phyloP scores from a whole-genome alignment of 352 stramenopile species.

The Thalassiosira oceanica region DNA sequence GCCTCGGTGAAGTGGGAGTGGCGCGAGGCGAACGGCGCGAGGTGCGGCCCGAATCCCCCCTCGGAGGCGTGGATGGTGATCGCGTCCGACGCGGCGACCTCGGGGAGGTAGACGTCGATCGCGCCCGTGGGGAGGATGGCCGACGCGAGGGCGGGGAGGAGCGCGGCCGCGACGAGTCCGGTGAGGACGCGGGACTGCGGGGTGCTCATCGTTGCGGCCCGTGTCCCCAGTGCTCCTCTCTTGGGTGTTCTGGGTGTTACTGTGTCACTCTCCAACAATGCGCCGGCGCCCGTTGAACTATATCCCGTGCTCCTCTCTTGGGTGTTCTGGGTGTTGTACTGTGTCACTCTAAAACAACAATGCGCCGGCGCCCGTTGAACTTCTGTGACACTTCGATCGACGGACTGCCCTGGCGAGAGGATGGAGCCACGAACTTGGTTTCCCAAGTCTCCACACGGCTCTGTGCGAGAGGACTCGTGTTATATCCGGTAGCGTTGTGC shows the following conservation, averaged over 20 bases:
- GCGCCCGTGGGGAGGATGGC: slow-evolving; percentile 47
- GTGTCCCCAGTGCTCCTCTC: too few species aligned
- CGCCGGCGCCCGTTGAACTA: background rate
- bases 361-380: background rate
- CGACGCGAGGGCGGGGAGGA: background rate
- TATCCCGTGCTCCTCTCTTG: too few species aligned
- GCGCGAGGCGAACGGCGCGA: slow-evolving; percentile 4
- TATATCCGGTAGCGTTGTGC: too few species aligned
- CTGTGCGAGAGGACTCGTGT: too few species aligned
- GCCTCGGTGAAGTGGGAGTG: background rate
- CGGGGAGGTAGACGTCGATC: slow-evolving; percentile 25
- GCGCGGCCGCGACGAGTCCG: background rate
- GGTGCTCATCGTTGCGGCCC: background rate
- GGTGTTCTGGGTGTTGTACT: too few species aligned
- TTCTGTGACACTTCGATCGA: too few species aligned
- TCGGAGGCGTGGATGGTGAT: slow-evolving; percentile 54
- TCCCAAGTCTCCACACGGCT: too few species aligned
- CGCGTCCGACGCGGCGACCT: background rate
- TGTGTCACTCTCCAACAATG: too few species aligned
- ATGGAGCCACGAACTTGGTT: too few species aligned
- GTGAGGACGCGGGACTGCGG: background rate
- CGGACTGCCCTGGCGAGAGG: too few species aligned
- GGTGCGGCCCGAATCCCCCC: slow-evolving; percentile 47
- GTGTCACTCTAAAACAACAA: too few species aligned
- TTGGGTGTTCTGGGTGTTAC: too few species aligned